Conservation (phyloP, 805 yeast genomes). For the Candida taoyuanica region DNA sequence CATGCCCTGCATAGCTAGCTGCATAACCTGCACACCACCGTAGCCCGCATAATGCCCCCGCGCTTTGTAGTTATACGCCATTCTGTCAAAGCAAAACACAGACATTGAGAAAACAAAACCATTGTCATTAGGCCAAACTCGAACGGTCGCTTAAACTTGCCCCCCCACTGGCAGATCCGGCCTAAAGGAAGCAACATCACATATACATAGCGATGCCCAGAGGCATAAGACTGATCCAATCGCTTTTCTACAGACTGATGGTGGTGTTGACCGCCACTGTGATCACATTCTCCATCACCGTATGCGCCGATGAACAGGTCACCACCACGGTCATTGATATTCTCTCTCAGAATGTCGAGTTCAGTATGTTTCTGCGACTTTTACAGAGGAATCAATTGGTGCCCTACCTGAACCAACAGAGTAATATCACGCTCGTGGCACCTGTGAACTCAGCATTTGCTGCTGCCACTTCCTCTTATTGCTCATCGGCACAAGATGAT, state of each 20-base stretch:
- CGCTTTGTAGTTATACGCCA: no score
- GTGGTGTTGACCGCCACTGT: neutral
- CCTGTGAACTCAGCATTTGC: constrained; percentile 77
- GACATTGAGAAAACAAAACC: no score
- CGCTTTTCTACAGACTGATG: neutral
- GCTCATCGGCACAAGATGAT: neutral
- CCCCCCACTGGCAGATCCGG: no score
- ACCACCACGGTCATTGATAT: constrained; percentile 57
- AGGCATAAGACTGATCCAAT: neutral
- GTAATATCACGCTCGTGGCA: constrained; percentile 70
- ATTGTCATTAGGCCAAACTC: no score
- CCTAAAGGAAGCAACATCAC: no score
- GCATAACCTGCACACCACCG: no score
- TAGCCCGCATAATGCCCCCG: no score
- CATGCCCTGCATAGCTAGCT: no score
- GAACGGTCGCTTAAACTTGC: no score
- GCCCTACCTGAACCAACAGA: constrained; percentile 53
- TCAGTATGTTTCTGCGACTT: constrained; percentile 54
- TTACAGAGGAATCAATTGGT: constrained; percentile 60
- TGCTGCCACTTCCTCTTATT: constrained; percentile 12
- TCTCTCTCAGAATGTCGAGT: constrained; percentile 63
- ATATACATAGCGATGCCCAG: neutral
- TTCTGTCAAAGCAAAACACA: no score
- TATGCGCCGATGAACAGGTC: constrained; percentile 8
- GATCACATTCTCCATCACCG: neutral